These are phyloP conservation scores for Agrocybe pediades DNA, from an alignment of 768 basidiomycete species.

Conservation along the genomic window DNA sequence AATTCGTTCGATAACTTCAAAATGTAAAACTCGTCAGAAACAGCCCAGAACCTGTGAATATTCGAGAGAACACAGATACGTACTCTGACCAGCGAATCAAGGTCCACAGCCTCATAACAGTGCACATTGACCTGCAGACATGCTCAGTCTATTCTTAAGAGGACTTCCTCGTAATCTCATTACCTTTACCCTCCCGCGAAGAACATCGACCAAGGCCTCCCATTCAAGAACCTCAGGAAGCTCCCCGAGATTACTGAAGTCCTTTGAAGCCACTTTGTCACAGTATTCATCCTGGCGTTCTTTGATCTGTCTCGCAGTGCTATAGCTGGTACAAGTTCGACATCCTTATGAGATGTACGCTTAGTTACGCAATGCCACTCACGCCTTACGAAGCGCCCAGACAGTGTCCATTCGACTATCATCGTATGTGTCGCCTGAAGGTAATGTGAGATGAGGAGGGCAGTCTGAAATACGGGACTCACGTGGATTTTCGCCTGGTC, in stretches of 20 bases:
- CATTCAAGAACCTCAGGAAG: slow-evolving; percentile 76
- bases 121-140: slow-evolving; percentile 49
- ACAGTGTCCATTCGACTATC: slow-evolving; percentile 68
- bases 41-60: not conserved
- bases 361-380: slow-evolving; percentile 14
- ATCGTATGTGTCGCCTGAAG: slow-evolving; percentile 37
- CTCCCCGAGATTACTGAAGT: slow-evolving; percentile 52
- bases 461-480: slow-evolving; percentile 12
- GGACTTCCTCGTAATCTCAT: not conserved
- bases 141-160: not conserved
- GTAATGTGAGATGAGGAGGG: not conserved
- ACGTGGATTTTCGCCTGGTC: slow-evolving; percentile 59
- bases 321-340: slow-evolving; percentile 41
- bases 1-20: slow-evolving; percentile 79
- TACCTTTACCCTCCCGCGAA: slow-evolving; percentile 79
- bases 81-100: slow-evolving; percentile 72
- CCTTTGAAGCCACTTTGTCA: slow-evolving; percentile 41
- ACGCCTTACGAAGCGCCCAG: slow-evolving; percentile 72
- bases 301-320: slow-evolving; percentile 67
- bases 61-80: slow-evolving; percentile 22
- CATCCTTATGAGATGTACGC: not conserved
- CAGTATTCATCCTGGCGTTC: slow-evolving; percentile 72
- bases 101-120: slow-evolving; percentile 65
- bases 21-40: slow-evolving; percentile 15
- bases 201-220: slow-evolving; percentile 78